A percentile compares a stretch with the other conserved stretches of the same genome.
These are phyloP conservation scores for Fusarium camptoceras DNA, from an alignment of 2,329 filamentous ascomycete species.

Conservation along the genomic window DNA sequence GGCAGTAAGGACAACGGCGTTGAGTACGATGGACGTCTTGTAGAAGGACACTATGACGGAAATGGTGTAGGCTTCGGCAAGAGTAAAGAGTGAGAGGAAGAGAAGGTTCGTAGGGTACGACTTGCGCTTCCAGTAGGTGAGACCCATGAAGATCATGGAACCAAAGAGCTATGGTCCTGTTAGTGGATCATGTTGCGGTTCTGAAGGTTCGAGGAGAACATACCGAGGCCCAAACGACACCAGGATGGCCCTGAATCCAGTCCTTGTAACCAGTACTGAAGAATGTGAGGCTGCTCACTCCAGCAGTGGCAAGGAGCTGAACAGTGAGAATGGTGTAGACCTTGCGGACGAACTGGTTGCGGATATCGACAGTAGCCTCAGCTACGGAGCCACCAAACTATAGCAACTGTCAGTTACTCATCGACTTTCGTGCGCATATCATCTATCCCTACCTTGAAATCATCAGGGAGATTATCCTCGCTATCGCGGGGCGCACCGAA, in stretches of 20 bases:
- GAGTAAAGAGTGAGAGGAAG: slow-evolving; percentile 91
- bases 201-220: slow-evolving; percentile 42
- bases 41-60: slow-evolving; percentile 94
- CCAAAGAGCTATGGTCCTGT: slow-evolving; percentile 71
- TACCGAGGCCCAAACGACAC: slow-evolving; percentile 86
- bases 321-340: slow-evolving; percentile 98
- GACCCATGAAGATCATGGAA: slow-evolving; percentile 83
- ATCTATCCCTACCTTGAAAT: slow-evolving; percentile 80
- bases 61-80: slow-evolving; percentile 92
- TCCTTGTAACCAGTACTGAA: slow-evolving; percentile 80
- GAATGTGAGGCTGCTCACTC: slow-evolving; percentile 86
- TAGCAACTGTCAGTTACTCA: slow-evolving; percentile 27
- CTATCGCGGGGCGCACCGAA: slow-evolving; percentile 78
- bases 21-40: slow-evolving; percentile 83
- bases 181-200: slow-evolving; percentile 21
- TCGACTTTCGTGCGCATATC: neutral
- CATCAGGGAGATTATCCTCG: slow-evolving; percentile 92
- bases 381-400: slow-evolving; percentile 93
- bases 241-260: slow-evolving; percentile 89
- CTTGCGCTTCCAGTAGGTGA: slow-evolving; percentile 96
- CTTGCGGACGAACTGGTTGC: slow-evolving; percentile 96
- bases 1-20: slow-evolving; percentile 89
- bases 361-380: slow-evolving; percentile 93
- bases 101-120: slow-evolving; percentile 94
- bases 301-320: slow-evolving; percentile 86